Base-by-base conservation (phyloP, 495 filamentous ascomycete species). In the Trichoderma virens region DNA sequence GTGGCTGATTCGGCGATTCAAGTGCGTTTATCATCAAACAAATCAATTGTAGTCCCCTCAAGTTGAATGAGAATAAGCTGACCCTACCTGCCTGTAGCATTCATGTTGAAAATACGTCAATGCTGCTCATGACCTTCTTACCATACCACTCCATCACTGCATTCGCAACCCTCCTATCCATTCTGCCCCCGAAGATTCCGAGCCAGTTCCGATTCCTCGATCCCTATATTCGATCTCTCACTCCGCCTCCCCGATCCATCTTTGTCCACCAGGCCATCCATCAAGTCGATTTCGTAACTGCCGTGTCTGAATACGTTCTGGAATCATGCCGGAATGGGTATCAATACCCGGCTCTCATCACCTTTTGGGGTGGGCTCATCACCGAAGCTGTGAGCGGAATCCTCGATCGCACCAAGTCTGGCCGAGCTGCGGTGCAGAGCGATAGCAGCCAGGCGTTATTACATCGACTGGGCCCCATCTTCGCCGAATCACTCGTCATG, bases 1-100 rank as follows among this genome's bases (percentile, higher is more conserved):
- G 77, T 99, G 94, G 94, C 81, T 97, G 27, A 82, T 99, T 34
- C 80, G 94, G 70, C 82, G 92, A 65, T 99, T 98, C 67, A 84
- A 91, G 93, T 97, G 78, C 31, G 82, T 67, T 23, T 67, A 30
- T 23, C n/a, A 20, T n/a, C 20, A 11, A 62, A 20, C 27, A 23
- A 56, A 28, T 6, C 23, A 2, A 2, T 2, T 27, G 47, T 23
- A 11, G 9, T 60, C 7, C 9, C 54, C 59, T 7, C 11, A 16
- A 61, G 20, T 8, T 23, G 25, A 35, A 28, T 45, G 41, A 6
- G 16, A 5, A 18, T 16, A n/a, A 60, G 68, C 59, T 38, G 20
- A n/a, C n/a, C 18, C 1, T 3, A 18, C 62, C 27, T 23, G n/a
- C 27, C 30, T 23, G n/a, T 66, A 96, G 94, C 65, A 80, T 94